phyloP scores from a whole-genome alignment of 192 early-diverging fungal species.

The Backusella parvicylindrica region DNA sequence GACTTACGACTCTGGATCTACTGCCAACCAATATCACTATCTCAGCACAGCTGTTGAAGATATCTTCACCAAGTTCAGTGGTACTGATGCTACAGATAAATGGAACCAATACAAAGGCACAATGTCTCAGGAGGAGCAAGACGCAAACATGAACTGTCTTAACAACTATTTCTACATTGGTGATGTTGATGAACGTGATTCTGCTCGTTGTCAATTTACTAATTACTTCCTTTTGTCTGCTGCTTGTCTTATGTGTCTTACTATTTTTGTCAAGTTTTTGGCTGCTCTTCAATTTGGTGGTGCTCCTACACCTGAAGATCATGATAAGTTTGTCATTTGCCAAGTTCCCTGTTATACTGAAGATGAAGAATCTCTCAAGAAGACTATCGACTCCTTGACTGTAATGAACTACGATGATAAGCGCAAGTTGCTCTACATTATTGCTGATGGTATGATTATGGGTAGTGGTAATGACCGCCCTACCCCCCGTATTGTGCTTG shows the following conservation, averaged over 20 bases:
- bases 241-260: slow-evolving; percentile 68
- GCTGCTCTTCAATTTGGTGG: slow-evolving; percentile 80
- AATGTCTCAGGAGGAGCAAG: slow-evolving; percentile 25
- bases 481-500: slow-evolving; percentile 92
- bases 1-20: slow-evolving; percentile 27
- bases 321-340: slow-evolving; percentile 96
- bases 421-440: slow-evolving; percentile 83
- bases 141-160: slow-evolving; percentile 52
- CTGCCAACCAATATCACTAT: slow-evolving; percentile 40
- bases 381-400: slow-evolving; percentile 84
- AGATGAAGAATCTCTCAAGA: slow-evolving; percentile 78
- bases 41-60: slow-evolving; percentile 36
- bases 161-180: slow-evolving; percentile 67
- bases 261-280: slow-evolving; percentile 78
- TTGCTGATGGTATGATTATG: slow-evolving; percentile 93
- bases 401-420: slow-evolving; percentile 84
- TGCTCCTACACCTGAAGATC: slow-evolving; percentile 77
- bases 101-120: slow-evolving; percentile 36
- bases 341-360: slow-evolving; percentile 97
- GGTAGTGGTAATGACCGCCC: slow-evolving; percentile 95
- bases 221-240: slow-evolving; percentile 66
- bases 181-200: slow-evolving; percentile 60
- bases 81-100: slow-evolving; percentile 47
- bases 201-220: slow-evolving; percentile 55
- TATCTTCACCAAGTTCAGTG: slow-evolving; percentile 44